Evolutionary conservation across 176 grass and related monocot species (phyloP), one percentile per base, ranked within the genome.

Genomic region (Paspalum notatum): DNA sequence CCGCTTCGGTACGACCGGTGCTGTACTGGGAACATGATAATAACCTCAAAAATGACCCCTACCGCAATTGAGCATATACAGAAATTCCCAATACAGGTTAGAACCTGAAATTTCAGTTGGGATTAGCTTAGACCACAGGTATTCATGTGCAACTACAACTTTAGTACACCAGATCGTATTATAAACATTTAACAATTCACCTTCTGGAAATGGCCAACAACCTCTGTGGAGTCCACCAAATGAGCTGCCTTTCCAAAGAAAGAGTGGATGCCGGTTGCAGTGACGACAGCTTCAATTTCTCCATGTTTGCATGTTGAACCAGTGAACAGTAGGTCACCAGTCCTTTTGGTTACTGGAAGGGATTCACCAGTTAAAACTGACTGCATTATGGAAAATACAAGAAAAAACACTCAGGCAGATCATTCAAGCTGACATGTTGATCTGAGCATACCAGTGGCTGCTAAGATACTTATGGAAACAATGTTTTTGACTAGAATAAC

Each of bases 261-360:
- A 66, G 88, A 87, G 66, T 80, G 50, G 49, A 85, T 57, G 3
- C 91, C 91, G 16, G 91, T 97, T 73, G 91, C 88, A 68, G 91
- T 89, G 54, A 91, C 86, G 1, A 93, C 70, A 60, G 88, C 94
- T 82, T 97, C 68, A 38, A 93, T 89, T 62, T 97, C 94, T 61
- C 94, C 94, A 66, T 91, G 91, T 75, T 97, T 93, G 80, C 94
- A 97, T 17, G 86, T 93, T 25, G 91, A 97, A 44, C 94, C 86
- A 58, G 84, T 85, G 86, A 87, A 97, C 7, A 91, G 80, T 49
- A 89, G 44, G 55, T 93, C 91, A 9, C 94, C 86, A 0, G 84
- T 82, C 71, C 70, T 85, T 85, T 89, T 91, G 32, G 88, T 93
- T 16, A 87, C 90, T 21, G 88, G 88, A 77, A 93, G 90, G 73